phyloP scores from a whole-genome alignment of 345 rosid species.

The Eucalyptus pauciflora region DNA sequence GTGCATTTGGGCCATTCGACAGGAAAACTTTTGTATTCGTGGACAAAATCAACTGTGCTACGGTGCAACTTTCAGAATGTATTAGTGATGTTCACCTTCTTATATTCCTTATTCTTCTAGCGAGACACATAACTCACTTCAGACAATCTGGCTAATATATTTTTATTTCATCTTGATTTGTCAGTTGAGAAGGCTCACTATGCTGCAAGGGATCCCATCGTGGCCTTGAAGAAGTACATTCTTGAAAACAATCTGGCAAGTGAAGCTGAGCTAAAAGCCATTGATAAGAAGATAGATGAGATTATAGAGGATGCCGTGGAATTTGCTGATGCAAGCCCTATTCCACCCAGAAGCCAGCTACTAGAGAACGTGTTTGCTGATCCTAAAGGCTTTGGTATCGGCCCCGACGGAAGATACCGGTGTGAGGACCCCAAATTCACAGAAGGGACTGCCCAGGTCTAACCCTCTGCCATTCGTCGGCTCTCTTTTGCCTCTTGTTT shows the following conservation, averaged over 20 bases:
- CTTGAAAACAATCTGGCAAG: conserved; percentile 28
- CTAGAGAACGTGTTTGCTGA: conserved; percentile 45
- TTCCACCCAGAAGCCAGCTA: conserved; percentile 39
- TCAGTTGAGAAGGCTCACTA: conserved; percentile 46
- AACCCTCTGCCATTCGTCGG: background rate
- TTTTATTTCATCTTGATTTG: background rate
- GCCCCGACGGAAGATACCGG: conserved; percentile 40
- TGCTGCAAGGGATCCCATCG: conserved; percentile 44
- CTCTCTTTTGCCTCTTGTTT: background rate
- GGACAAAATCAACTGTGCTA: background rate
- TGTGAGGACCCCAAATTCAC: conserved; percentile 56
- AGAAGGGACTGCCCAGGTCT: conserved; percentile 41
- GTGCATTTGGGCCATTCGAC: background rate
- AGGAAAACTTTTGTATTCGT: background rate
- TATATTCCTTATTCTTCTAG: background rate
- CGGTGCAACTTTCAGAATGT: background rate
- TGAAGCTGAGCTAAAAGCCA: conserved; percentile 35
- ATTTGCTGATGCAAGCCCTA: conserved; percentile 42
- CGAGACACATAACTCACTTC: background rate
- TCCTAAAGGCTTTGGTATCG: conserved; percentile 47
- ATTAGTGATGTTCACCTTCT: background rate
- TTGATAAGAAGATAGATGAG: conserved; percentile 44
- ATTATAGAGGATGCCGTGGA: conserved; percentile 45
- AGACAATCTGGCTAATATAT: background rate
- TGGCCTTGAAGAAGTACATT: conserved; percentile 34